Conservation (phyloP, 495 filamentous ascomycete genomes). For the Stereocaulon alpinum region DNA sequence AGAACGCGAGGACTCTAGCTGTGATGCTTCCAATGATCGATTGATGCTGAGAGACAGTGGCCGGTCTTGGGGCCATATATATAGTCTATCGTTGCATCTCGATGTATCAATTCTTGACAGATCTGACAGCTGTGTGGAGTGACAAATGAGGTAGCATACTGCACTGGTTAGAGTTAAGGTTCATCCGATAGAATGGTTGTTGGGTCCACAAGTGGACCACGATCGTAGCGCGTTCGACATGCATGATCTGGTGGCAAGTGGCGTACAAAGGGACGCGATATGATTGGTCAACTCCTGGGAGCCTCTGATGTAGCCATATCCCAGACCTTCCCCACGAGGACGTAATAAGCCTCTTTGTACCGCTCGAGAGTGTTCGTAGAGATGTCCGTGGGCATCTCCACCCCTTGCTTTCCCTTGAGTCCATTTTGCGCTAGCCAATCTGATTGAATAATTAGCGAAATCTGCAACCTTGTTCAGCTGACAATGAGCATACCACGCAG, state of each 20-base stretch:
- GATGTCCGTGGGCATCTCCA: conserved; percentile 57
- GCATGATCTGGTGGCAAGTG: conserved; percentile 6
- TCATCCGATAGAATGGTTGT: conserved; percentile 9
- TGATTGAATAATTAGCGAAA: conserved; percentile 7
- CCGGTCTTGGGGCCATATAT: neutral
- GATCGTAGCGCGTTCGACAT: conserved; percentile 11
- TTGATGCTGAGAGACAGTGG: neutral
- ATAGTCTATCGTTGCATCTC: conserved; percentile 11
- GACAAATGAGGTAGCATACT: conserved; percentile 5
- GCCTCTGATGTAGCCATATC: conserved; percentile 1
- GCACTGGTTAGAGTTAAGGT: conserved; percentile 12
- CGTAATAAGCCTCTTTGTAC: conserved; percentile 63
- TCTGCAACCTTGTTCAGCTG: neutral
- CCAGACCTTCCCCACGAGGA: conserved; percentile 29
- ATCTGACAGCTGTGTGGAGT: conserved; percentile 12
- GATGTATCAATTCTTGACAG: conserved; percentile 6
- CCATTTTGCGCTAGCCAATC: conserved; percentile 72
- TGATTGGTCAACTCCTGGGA: conserved; percentile 6
- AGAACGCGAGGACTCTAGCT: neutral
- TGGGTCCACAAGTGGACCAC: conserved; percentile 6
- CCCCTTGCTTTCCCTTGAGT: conserved; percentile 58
- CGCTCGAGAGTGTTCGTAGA: conserved; percentile 50
- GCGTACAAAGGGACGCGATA: neutral
- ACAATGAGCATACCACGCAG: conserved; percentile 36
- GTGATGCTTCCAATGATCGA: neutral